Percentiles rank a stretch among this genome's conserved stretches.
Conservation (phyloP, 192 early-diverging fungal species). For the Mortierella hygrophila region DNA sequence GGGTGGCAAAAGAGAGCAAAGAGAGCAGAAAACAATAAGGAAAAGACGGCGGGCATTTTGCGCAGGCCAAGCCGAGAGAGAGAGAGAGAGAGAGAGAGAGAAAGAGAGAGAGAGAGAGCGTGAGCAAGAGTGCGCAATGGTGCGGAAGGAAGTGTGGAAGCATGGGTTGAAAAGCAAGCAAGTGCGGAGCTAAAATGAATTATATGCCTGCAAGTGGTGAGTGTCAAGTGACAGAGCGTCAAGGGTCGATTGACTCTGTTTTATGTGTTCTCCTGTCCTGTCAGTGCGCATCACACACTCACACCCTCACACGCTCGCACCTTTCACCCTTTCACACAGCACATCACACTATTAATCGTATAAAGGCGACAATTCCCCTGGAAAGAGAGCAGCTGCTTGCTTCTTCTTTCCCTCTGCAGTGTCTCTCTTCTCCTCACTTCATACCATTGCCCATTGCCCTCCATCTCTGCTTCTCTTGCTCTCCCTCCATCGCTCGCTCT, state of each 20-base stretch:
- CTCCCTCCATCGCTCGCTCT: background rate
- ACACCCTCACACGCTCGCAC: background rate
- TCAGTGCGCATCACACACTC: background rate
- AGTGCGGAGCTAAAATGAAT: background rate
- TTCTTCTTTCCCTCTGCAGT: background rate
- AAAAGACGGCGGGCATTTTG: background rate
- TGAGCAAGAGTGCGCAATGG: too few relatives aligned
- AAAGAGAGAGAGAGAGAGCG: background rate
- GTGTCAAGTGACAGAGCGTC: slow-evolving; percentile 3
- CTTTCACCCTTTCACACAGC: too few relatives aligned
- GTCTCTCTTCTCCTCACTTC: background rate
- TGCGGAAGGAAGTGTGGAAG: too few relatives aligned
- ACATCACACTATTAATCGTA: background rate
- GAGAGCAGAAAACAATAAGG: background rate
- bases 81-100: background rate
- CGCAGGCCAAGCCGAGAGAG: background rate
- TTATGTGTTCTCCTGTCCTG: background rate
- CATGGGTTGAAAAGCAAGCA: too few relatives aligned
- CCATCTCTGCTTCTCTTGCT: background rate
- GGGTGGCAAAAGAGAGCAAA: slow-evolving; percentile 8
- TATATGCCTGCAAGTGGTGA: background rate
- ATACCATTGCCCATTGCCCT: background rate
- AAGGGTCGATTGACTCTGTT: background rate
- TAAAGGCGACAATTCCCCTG: background rate
- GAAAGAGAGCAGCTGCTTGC: slow-evolving; percentile 1